Evolutionary conservation across 2,329 filamentous ascomycete species (phyloP).

Genomic region (Myriosclerotinia scirpicola): DNA sequence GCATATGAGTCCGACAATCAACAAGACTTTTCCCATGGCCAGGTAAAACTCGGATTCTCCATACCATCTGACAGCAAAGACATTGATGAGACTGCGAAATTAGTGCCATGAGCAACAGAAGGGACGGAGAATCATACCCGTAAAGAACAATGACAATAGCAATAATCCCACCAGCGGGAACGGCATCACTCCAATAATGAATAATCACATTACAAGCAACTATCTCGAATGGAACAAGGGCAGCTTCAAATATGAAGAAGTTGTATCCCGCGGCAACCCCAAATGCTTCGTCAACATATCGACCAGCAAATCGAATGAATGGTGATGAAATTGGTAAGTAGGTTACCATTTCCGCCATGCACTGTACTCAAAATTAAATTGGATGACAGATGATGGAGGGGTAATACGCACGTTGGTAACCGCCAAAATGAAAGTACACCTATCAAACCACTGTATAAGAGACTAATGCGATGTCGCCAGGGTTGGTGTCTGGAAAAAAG

Average conservation of each 20-base stretch:
- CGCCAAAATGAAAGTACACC: conserved; percentile 58
- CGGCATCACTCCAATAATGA: conserved; percentile 52
- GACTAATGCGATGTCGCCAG: conserved; percentile 27
- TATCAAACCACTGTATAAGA: conserved; percentile 47
- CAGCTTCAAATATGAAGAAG: conserved; percentile 70
- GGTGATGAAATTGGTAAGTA: conserved; percentile 75
- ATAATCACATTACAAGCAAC: conserved; percentile 47
- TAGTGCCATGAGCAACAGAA: conserved; percentile 42
- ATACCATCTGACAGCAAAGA: conserved; percentile 54
- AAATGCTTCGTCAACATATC: conserved; percentile 74
- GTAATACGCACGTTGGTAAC: conserved; percentile 48
- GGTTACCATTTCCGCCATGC: conserved; percentile 72
- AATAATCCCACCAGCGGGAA: conserved; percentile 47
- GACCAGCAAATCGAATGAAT: conserved; percentile 74
- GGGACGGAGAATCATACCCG: conserved; percentile 40
- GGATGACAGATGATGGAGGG: conserved; percentile 53
- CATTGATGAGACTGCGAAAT: conserved; percentile 45
- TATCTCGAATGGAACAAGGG: conserved; percentile 44
- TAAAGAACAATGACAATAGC: conserved; percentile 53
- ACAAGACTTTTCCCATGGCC: conserved; percentile 40
- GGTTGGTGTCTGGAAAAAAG: not conserved
- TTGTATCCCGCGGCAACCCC: conserved; percentile 74
- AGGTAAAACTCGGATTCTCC: conserved; percentile 60
- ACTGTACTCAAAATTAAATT: conserved; percentile 47
- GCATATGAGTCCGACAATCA: conserved; percentile 39